Base-by-base conservation (phyloP, 257 asterid species). In the Leptodermis oblonga region DNA sequence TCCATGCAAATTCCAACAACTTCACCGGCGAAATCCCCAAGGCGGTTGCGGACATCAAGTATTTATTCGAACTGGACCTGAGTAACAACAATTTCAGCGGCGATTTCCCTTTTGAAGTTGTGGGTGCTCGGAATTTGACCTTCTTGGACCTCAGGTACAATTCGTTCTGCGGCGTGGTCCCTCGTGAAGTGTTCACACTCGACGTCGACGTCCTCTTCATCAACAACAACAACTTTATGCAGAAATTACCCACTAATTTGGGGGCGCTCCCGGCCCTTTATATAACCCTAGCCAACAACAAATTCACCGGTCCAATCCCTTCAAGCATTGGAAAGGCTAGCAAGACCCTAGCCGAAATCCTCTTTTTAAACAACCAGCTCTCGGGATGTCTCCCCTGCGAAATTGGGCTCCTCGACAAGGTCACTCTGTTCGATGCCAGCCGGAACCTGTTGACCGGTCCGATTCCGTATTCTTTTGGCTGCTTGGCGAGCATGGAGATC, bases 91-190 rank as follows among this genome's bases (percentile, higher is more conserved):
- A 78, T 1, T 82, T 83, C 51, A 15, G 26, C 23, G 88, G 92
- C 2, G 23, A 25, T 0, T 89, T 89, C 74, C 96, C 96, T 5
- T 22, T 12, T 5, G 37, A 67, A 2, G 79, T 85, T 56, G 76
- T 87, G 15, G 58, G 67, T 6, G 84, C 92, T 4, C 76, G 74
- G 9, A 77, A 81, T 8, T 80, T 89, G 26, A 89, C 94, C 10
- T 89, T 85, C 85, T 52, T 89, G 71, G 92, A 89, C 51, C 79
- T 89, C 36, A 67, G 95, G 54, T 89, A 76, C 86, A 89, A 87
- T 63, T 0, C 12, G 0, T 49, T 89, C 2, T 15, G 64, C 7
- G 96, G 96, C 0, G 17, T 37, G 3, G 59, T 89, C 1, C 86
- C 85, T 2, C 79, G 81, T 0, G n/a, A 22, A 31, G 94, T 75